These are phyloP conservation scores for Ascochyta koolunga DNA, from an alignment of 2,329 filamentous ascomycete genomes.

Conservation along the genomic window DNA sequence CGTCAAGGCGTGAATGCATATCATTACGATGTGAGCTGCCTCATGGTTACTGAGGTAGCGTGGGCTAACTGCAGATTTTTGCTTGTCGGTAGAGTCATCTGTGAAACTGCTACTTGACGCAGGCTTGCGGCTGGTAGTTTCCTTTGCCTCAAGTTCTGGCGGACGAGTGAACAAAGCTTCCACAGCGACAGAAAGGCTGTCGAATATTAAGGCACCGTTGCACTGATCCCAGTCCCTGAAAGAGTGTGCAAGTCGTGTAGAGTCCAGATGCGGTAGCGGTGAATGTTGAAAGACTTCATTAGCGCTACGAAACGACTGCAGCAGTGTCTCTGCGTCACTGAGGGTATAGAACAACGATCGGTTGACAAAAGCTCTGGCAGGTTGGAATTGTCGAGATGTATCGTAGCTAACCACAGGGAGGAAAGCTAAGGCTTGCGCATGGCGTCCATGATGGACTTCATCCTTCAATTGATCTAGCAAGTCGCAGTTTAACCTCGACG, in stretches of 20 bases:
- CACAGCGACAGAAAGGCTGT: conserved; percentile 43
- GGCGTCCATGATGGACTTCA: conserved; percentile 22
- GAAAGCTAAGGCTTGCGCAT: conserved; percentile 17
- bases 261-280: conserved; percentile 44
- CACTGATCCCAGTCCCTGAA: conserved; percentile 43
- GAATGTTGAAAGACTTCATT: conserved; percentile 33
- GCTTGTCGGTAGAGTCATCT: not conserved
- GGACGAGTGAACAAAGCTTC: conserved; percentile 45
- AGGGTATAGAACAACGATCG: conserved; percentile 44
- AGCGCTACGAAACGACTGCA: conserved; percentile 43
- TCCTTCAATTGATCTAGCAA: conserved; percentile 40
- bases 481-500: conserved; percentile 34
- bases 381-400: conserved; percentile 19
- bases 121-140: conserved; percentile 28
- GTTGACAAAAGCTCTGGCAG: conserved; percentile 34
- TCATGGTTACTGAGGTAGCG: conserved; percentile 43
- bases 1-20: conserved; percentile 50
- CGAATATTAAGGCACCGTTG: conserved; percentile 46
- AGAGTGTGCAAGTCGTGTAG: conserved; percentile 33
- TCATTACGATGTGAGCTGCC: conserved; percentile 50
- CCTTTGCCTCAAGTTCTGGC: conserved; percentile 38
- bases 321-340: conserved; percentile 39
- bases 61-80: not conserved
- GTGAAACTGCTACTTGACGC: conserved; percentile 19
- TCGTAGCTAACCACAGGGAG: conserved; percentile 29